Evolutionary conservation across 1,284 basidiomycete genomes (phyloP), one percentile per base, ranked within the genome.

Genomic region (Violaceomyces palustris): DNA sequence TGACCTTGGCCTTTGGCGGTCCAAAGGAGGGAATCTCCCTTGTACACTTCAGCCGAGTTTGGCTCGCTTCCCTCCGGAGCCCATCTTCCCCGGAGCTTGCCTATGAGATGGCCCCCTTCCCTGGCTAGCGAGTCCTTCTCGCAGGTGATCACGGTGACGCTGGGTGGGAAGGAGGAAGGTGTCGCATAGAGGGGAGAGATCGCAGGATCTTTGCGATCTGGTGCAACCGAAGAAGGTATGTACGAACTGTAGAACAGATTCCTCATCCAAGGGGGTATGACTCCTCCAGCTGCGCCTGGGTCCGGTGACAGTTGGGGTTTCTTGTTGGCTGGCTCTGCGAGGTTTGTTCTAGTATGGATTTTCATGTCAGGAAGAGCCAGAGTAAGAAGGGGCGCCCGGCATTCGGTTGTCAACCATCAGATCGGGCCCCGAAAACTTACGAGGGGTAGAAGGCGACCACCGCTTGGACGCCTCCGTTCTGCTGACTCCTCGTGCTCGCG

Each of bases 391-490:
- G n/a, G n/a, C n/a, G n/a, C n/a, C n/a, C n/a, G n/a, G n/a, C n/a
- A n/a, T n/a, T n/a, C n/a, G n/a, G n/a, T n/a, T n/a, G n/a, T n/a
- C n/a, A n/a, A n/a, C n/a, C n/a, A n/a, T n/a, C n/a, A n/a, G n/a
- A n/a, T n/a, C n/a, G n/a, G n/a, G 18, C 19, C 14, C 9, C 14
- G n/a, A 28, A 37, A 15, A 39, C 23, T 24, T 17, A 39, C 17
- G 55, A 59, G 10, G 59, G 59, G 26, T 62, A 62, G 40, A 59
- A 62, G n/a, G 55, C 54, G 17, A 54, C 51, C 1, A 42, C 40
- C 1, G 59, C 55, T 27, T 47, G 44, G 7, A 61, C 47, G 10
- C 51, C 50, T 17, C 45, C 54, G 18, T 57, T 45, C 2, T 31
- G 12, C 12, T 54, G 39, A 4, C 44, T 11, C 2, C 55, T 31